phyloP scores from a whole-genome alignment of 805 yeast genomes.

The Saturnispora mendoncae region DNA sequence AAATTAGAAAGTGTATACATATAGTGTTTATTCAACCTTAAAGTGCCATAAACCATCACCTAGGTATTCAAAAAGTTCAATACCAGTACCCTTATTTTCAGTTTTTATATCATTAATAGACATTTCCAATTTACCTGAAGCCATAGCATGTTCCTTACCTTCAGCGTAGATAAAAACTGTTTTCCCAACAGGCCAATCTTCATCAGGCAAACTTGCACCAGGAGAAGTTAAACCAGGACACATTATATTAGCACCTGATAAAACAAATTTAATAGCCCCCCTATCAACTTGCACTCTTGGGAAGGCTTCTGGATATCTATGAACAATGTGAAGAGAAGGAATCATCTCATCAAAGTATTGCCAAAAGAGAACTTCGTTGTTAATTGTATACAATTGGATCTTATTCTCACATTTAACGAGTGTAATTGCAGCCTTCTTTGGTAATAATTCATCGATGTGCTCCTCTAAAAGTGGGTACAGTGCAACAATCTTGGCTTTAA shows the following conservation, averaged over 20 bases:
- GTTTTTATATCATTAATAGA: constrained; percentile 80
- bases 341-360: constrained; percentile 76
- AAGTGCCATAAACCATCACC: constrained; percentile 87
- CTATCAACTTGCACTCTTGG: constrained; percentile 87
- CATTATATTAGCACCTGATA: constrained; percentile 96
- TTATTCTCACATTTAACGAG: constrained; percentile 85
- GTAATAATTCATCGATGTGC: constrained; percentile 71
- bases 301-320: constrained; percentile 73
- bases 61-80: constrained; percentile 71
- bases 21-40: constrained; percentile 39
- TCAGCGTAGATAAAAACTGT: constrained; percentile 82
- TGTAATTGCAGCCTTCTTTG: constrained; percentile 78
- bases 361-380: constrained; percentile 64
- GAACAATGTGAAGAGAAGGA: constrained; percentile 69
- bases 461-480: constrained; percentile 72
- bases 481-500: constrained; percentile 61
- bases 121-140: constrained; percentile 83
- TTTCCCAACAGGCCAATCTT: constrained; percentile 54
- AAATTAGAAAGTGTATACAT: neutral
- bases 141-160: constrained; percentile 85
- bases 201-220: constrained; percentile 77
- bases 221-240: constrained; percentile 88
- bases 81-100: constrained; percentile 81
- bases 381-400: constrained; percentile 66
- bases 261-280: constrained; percentile 91